These are phyloP conservation scores for Heterobasidion occidentale DNA, from an alignment of 1,284 basidiomycete species.

Conservation along the genomic window DNA sequence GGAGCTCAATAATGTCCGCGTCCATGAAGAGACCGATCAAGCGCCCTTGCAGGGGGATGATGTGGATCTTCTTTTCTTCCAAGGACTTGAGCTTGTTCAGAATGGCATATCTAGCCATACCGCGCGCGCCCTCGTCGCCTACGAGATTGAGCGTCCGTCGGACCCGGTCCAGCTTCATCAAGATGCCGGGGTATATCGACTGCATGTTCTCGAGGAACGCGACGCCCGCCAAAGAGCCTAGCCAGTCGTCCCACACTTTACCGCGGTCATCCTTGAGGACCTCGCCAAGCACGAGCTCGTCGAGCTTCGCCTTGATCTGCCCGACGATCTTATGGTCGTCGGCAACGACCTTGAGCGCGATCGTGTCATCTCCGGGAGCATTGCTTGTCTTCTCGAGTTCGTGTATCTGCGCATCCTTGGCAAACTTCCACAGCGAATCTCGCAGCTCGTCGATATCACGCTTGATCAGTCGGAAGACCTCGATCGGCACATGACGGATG, in stretches of 20 bases:
- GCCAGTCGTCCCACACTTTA: slow-evolving; percentile 56
- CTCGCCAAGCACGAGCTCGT: slow-evolving; percentile 53
- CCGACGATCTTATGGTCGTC: slow-evolving; percentile 39
- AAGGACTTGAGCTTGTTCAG: slow-evolving; percentile 35
- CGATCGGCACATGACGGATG: slow-evolving; percentile 29
- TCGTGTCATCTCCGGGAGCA: slow-evolving; percentile 8
- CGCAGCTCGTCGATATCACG: slow-evolving; percentile 18
- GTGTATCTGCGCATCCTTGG: slow-evolving; percentile 15
- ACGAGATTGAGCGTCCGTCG: slow-evolving; percentile 44
- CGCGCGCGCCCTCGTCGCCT: slow-evolving; percentile 34
- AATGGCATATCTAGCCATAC: slow-evolving; percentile 32
- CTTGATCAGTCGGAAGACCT: slow-evolving; percentile 24
- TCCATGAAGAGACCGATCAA: slow-evolving; percentile 37
- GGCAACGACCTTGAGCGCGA: slow-evolving; percentile 36
- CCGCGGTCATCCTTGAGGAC: slow-evolving; percentile 39
- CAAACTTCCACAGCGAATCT: slow-evolving; percentile 10
- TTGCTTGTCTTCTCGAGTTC: slow-evolving; percentile 8
- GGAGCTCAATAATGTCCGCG: slow-evolving; percentile 29
- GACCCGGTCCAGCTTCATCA: slow-evolving; percentile 32
- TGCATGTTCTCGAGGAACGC: slow-evolving; percentile 37
- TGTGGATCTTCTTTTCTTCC: slow-evolving; percentile 28
- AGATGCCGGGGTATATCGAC: slow-evolving; percentile 24
- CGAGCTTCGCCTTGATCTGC: slow-evolving; percentile 47
- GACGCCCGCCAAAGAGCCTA: slow-evolving; percentile 32
- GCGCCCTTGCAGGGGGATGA: slow-evolving; percentile 36